These are phyloP conservation scores for Kwoniella sp. DNA, from an alignment of 768 basidiomycete species.

Conservation along the genomic window DNA sequence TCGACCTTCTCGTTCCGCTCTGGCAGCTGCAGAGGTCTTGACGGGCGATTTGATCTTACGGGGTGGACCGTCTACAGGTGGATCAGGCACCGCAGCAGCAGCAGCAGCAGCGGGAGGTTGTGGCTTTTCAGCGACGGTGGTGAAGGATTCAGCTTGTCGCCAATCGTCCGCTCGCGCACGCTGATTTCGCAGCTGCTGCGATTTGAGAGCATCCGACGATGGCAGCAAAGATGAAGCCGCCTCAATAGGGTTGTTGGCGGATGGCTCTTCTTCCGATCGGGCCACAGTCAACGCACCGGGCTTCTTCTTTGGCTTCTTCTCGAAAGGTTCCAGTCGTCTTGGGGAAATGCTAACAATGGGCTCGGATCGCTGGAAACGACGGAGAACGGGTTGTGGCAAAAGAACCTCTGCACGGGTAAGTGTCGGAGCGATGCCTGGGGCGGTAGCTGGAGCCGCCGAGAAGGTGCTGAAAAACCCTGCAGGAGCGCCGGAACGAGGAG, in stretches of 20 bases:
- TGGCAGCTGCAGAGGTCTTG: constrained; percentile 21
- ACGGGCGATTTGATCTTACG: constrained; percentile 23
- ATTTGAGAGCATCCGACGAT: constrained; percentile 11
- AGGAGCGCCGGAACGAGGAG: constrained; percentile 20
- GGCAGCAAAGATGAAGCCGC: constrained; percentile 4
- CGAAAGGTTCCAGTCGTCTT: constrained; percentile 36
- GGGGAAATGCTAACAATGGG: constrained; percentile 47
- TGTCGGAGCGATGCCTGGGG: constrained; percentile 36
- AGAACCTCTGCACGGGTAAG: constrained; percentile 53
- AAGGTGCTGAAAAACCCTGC: constrained; percentile 46
- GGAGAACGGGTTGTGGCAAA: constrained; percentile 31
- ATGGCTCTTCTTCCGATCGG: not conserved
- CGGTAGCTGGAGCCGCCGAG: constrained; percentile 46
- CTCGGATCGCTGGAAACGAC: constrained; percentile 28
- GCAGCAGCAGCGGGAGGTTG: not conserved
- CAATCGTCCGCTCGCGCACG: constrained; percentile 14
- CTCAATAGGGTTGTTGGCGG: not conserved
- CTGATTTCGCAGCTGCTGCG: constrained; percentile 23
- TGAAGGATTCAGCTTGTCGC: constrained; percentile 12
- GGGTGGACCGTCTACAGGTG: constrained; percentile 8
- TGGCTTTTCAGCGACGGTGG: not conserved
- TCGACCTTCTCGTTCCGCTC: constrained; percentile 26
- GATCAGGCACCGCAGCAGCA: not conserved
- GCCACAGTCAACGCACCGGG: not conserved
- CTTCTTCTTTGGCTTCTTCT: constrained; percentile 43